A percentile compares a stretch with the other conserved stretches of the same genome.
Evolutionary conservation across 192 early-diverging fungal genomes (phyloP).

Genomic region (Gamsiella multidivaricata): DNA sequence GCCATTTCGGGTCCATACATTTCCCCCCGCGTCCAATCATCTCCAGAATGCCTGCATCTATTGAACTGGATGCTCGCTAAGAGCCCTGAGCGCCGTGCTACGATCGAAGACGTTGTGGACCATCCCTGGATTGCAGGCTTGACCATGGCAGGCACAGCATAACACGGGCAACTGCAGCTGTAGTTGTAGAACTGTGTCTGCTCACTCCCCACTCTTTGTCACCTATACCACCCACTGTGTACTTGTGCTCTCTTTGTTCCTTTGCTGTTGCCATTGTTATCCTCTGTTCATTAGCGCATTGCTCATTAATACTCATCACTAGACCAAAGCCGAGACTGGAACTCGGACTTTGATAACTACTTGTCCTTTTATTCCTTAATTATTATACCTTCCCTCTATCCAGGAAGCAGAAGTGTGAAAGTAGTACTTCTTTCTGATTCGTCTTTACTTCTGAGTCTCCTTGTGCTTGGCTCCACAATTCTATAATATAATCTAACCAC

Average conservation of each 20-base stretch:
- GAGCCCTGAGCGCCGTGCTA: constrained; percentile 66
- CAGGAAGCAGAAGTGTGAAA: no score
- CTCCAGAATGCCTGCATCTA: constrained; percentile 63
- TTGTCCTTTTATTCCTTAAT: no score
- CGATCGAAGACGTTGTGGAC: constrained; percentile 67
- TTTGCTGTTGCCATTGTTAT: background rate
- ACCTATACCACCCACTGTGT: background rate
- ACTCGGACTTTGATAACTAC: no score
- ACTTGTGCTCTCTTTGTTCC: background rate
- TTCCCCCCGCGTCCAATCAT: constrained; percentile 59
- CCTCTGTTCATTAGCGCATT: no score
- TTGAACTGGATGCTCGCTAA: constrained; percentile 76
- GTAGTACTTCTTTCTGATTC: no score
- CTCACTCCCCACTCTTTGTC: background rate
- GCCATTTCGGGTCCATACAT: constrained; percentile 62
- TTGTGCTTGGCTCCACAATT: no score
- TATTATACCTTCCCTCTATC: no score
- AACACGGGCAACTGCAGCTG: no score
- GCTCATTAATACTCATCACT: no score
- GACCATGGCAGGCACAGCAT: constrained; percentile 14
- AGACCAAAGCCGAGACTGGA: no score
- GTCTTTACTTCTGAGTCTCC: no score
- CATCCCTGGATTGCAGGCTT: constrained; percentile 67
- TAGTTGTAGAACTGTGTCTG: background rate
- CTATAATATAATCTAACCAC: no score